A percentile compares a stretch with the other conserved stretches of the same genome.
phyloP scores from a whole-genome alignment of 2,329 filamentous ascomycete genomes.

The Lojkania enalia region DNA sequence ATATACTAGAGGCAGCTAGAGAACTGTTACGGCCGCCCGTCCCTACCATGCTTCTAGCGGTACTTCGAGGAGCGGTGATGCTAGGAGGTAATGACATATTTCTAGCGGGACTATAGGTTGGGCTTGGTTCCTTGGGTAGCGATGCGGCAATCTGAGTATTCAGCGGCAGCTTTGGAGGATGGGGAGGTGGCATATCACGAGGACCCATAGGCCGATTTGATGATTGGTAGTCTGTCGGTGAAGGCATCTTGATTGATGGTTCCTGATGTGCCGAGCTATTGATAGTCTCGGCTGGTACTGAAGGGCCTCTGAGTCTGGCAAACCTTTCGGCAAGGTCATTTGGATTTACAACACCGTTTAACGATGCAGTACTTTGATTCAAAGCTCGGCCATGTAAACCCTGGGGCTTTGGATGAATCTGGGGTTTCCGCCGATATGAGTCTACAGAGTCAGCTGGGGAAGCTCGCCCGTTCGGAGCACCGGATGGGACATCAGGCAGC shows the following conservation, averaged over 20 bases:
- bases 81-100: slow-evolving; percentile 69
- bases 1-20: slow-evolving; percentile 45
- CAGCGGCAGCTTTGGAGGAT: slow-evolving; percentile 53
- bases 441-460: slow-evolving; percentile 25
- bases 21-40: slow-evolving; percentile 59
- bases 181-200: slow-evolving; percentile 56
- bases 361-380: slow-evolving; percentile 35
- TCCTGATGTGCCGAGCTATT: slow-evolving; percentile 29
- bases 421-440: slow-evolving; percentile 37
- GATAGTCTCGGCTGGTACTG: slow-evolving; percentile 25
- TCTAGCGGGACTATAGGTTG: slow-evolving; percentile 77
- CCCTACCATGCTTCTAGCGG: slow-evolving; percentile 65
- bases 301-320: slow-evolving; percentile 36
- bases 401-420: slow-evolving; percentile 68
- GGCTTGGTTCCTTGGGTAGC: slow-evolving; percentile 71
- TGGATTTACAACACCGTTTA: slow-evolving; percentile 19
- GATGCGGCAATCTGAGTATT: slow-evolving; percentile 57
- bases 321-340: slow-evolving; percentile 45
- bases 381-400: slow-evolving; percentile 66
- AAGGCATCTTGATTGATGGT: slow-evolving; percentile 47
- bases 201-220: slow-evolving; percentile 50
- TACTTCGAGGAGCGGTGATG: slow-evolving; percentile 67
- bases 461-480: slow-evolving; percentile 20
- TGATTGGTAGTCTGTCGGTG: slow-evolving; percentile 43
- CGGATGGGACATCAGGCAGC: slow-evolving; percentile 38